These are phyloP conservation scores for Umbilicus rupestris DNA, from an alignment of 164 flowering plant genomes.

Conservation along the genomic window DNA sequence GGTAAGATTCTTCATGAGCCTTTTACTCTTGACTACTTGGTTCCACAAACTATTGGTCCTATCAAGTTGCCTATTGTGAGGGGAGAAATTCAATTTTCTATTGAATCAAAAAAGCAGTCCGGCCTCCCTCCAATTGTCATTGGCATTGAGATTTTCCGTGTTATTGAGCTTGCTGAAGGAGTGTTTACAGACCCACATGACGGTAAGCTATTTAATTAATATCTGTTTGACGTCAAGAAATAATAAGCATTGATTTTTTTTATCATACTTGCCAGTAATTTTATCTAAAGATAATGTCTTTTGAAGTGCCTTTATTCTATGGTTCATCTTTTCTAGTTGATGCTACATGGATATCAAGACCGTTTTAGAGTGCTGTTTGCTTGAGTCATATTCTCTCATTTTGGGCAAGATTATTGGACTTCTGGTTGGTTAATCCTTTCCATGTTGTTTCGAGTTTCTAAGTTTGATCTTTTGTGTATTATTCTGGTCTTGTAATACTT, in stretches of 20 bases:
- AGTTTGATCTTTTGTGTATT: background rate
- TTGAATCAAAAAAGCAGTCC: background rate
- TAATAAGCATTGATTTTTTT: too few species aligned
- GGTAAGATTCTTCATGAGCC: background rate
- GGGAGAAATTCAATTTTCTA: background rate
- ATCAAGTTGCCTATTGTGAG: background rate
- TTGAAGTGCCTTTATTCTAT: background rate
- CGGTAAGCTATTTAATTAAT: background rate
- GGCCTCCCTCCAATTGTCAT: conserved; percentile 2
- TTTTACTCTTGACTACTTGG: conserved; percentile 2
- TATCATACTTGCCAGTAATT: background rate
- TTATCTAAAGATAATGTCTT: background rate
- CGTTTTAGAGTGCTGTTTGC: too few species aligned
- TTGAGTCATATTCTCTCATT: too few species aligned
- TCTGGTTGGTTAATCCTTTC: background rate
- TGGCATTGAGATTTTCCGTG: conserved; percentile 3
- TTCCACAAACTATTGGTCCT: conserved; percentile 4
- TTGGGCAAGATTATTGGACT: too few species aligned
- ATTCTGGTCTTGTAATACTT: too few species aligned
- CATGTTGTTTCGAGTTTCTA: background rate
- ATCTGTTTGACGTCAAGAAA: background rate
- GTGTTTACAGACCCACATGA: background rate
- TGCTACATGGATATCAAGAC: background rate
- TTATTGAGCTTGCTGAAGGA: background rate
- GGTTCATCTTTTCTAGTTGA: background rate